Evolutionary conservation across 768 basidiomycete genomes (phyloP).

Genomic region (Boletus pseudo-olivaceus): DNA sequence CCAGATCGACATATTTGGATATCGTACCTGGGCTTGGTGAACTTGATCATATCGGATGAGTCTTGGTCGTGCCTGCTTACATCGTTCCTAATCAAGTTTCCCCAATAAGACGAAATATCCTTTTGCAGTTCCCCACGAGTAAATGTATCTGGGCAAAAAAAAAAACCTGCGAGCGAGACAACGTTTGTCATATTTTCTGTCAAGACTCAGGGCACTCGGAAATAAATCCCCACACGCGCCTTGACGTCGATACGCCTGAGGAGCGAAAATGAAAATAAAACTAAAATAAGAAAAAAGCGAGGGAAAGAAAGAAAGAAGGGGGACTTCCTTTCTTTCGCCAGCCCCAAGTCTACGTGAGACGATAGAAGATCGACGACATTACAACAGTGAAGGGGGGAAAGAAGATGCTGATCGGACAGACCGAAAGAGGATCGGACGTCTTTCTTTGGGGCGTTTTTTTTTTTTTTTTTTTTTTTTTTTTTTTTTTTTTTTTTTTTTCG

Average conservation of each 20-base stretch:
- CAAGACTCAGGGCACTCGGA: too few species aligned
- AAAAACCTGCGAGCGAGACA: background rate
- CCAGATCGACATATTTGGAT: conserved; percentile 5
- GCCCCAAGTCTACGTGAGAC: background rate
- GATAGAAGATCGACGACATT: conserved; percentile 6
- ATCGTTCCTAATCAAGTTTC: conserved; percentile 1
- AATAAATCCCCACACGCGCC: background rate
- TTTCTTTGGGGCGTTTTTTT: background rate
- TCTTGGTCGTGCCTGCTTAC: conserved; percentile 14
- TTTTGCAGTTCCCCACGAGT: background rate
- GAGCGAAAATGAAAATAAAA: background rate
- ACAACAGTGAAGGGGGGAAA: background rate
- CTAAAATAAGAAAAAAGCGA: background rate
- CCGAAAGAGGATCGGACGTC: background rate
- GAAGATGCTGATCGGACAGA: conserved; percentile 4
- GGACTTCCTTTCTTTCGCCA: background rate
- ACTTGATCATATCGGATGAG: background rate
- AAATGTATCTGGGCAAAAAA: background rate
- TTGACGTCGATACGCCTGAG: background rate
- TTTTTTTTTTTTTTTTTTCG: conserved; percentile 5
- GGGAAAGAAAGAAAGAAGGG: background rate
- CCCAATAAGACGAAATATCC: background rate
- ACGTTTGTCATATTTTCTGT: background rate
- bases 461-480: too few species aligned
- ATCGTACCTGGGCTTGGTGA: conserved; percentile 10